Base-by-base conservation (phyloP, 2,329 filamentous ascomycete genomes). In the Penicillium crustosum region DNA sequence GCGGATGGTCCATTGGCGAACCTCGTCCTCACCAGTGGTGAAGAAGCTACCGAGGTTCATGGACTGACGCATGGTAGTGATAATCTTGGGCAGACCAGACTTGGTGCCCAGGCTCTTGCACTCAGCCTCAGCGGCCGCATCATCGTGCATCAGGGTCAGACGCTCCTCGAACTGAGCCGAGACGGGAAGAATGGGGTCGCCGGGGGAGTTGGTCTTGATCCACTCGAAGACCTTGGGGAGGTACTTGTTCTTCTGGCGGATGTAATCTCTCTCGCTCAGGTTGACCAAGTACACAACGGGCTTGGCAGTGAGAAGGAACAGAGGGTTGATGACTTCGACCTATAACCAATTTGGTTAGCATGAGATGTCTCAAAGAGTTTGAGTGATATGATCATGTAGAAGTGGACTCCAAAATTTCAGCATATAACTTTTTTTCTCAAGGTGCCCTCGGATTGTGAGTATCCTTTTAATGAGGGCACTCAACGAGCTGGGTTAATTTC, bases 191-290 rank as follows among this genome's bases (percentile, higher is more conserved):
- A 97, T 88, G 51, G 93, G 90, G 72, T 97, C 93, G 57, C 91
- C 92, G 53, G 86, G 77, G 6, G 93, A 90, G 76, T 99, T 84
- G 75, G 90, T 86, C 81, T 97, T 96, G 77, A 97, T 87, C 94
- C 94, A 99, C 75, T 94, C 90, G 60, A 90, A 91, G 67, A 97
- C 88, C 81, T 93, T 94, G 66, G 90, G 86, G 55, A 99, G 86
- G 80, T 99, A 87, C 87, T 99, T 99, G 86, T 99, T 99, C 89
- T 97, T 99, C 82, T 97, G 94, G 72, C 94, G 89, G 73, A 97
- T 88, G 77, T 93, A 99, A 78, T 99, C 94, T 78, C 87, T 93
- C 82, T 99, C 95, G 62, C 91, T 96, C 61, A 99, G 81, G 81
- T 99, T 99, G 81, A 97, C 90, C 43, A 99, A 84, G 81, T 91